These are phyloP conservation scores for Beauveria asiatica DNA, from an alignment of 2,329 filamentous ascomycete genomes.

Conservation along the genomic window DNA sequence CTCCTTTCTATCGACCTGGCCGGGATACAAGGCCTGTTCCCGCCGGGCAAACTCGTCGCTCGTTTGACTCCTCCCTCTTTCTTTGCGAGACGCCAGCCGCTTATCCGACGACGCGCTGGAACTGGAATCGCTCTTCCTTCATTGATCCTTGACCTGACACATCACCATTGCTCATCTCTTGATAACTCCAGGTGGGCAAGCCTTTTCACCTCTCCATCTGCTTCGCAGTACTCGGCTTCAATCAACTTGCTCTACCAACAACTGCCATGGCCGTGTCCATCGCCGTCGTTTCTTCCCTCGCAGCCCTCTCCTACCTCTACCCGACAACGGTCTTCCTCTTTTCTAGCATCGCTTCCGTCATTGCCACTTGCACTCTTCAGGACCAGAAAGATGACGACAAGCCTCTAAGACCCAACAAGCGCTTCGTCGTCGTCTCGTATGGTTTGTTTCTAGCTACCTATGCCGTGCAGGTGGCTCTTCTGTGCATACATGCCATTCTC, in stretches of 20 bases:
- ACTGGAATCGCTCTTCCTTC: background rate
- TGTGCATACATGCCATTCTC: slow-evolving; percentile 29
- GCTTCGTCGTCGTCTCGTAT: slow-evolving; percentile 32
- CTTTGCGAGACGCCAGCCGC: background rate
- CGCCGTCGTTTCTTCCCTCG: slow-evolving; percentile 23
- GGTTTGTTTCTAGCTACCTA: slow-evolving; percentile 37
- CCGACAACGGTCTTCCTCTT: slow-evolving; percentile 49
- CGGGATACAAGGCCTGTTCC: background rate
- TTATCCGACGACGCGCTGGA: background rate
- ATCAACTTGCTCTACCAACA: background rate
- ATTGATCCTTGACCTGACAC: background rate
- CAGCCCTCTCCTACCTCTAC: slow-evolving; percentile 49
- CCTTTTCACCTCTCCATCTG: background rate
- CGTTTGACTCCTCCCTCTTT: slow-evolving; percentile 1
- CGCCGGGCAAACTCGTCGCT: background rate
- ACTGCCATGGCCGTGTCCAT: slow-evolving; percentile 14
- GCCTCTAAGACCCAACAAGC: slow-evolving; percentile 15
- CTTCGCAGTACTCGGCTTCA: background rate
- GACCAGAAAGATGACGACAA: slow-evolving; percentile 23
- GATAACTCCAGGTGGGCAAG: background rate
- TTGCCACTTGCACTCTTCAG: slow-evolving; percentile 47
- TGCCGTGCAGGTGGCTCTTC: slow-evolving; percentile 34
- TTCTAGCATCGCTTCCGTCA: slow-evolving; percentile 42
- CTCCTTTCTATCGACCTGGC: too few relatives aligned
- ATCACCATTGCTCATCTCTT: background rate